Percentiles rank a stretch among this genome's conserved stretches.
phyloP scores from a whole-genome alignment of 148 eudicot species.

The Rheum nobile region DNA sequence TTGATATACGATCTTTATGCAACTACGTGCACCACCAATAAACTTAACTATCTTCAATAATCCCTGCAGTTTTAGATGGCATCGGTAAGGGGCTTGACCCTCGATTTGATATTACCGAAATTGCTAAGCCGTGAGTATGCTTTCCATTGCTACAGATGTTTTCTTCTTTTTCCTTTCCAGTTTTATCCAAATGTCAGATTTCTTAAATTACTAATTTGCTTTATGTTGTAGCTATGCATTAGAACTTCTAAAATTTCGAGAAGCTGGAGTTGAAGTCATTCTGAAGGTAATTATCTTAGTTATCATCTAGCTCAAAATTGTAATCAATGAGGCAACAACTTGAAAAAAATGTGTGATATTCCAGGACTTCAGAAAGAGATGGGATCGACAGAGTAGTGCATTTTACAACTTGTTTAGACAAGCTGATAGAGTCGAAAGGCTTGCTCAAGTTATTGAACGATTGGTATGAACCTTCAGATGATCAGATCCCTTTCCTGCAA shows the following conservation, averaged over 20 bases:
- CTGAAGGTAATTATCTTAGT: constrained; percentile 40
- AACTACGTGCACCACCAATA: constrained; percentile 1
- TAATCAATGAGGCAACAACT: not conserved
- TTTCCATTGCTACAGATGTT: not conserved
- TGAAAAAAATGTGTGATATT: constrained; percentile 3
- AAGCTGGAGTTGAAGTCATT: constrained; percentile 91
- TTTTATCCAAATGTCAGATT: not conserved
- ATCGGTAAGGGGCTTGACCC: constrained; percentile 99
- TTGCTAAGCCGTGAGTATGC: constrained; percentile 86
- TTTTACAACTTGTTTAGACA: constrained; percentile 90
- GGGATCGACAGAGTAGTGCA: constrained; percentile 89
- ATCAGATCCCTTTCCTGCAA: not conserved
- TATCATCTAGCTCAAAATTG: not conserved
- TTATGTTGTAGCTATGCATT: constrained; percentile 69
- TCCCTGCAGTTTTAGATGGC: constrained; percentile 78
- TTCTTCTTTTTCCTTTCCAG: not conserved
- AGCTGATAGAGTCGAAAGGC: constrained; percentile 88
- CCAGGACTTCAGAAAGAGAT: constrained; percentile 90
- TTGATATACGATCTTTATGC: constrained; percentile 9
- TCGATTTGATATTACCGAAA: constrained; percentile 98
- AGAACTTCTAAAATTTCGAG: constrained; percentile 84
- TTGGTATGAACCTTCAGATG: constrained; percentile 50
- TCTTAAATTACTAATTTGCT: constrained; percentile 2
- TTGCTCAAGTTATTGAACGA: constrained; percentile 64
- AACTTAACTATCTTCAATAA: not conserved